These are phyloP conservation scores for Eucalyptus sp. DNA, from an alignment of 345 rosid species.

Conservation along the genomic window DNA sequence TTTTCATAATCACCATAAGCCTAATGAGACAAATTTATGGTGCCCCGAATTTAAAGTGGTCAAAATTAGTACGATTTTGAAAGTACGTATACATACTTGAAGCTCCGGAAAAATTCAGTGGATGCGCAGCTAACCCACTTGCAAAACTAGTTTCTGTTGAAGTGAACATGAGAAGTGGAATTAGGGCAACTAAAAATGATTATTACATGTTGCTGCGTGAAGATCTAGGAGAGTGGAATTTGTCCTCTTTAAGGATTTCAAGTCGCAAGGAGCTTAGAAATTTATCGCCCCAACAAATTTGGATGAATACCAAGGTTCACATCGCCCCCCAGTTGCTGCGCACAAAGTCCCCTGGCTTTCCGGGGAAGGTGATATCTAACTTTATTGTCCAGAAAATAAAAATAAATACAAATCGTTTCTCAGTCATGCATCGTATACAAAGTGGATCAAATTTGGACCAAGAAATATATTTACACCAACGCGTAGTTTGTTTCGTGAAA, in stretches of 20 bases:
- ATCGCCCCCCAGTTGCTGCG: neutral
- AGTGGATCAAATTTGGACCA: neutral
- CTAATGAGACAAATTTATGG: neutral
- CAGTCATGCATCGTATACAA: neutral
- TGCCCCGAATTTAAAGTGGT: neutral
- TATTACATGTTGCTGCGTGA: neutral
- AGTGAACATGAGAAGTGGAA: neutral
- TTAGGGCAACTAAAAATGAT: neutral
- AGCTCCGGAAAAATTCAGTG: neutral
- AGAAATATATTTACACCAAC: neutral
- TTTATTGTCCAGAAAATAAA: neutral
- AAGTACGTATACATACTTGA: neutral
- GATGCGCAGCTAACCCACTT: neutral
- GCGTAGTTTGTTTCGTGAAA: fast-evolving
- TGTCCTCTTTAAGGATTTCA: neutral
- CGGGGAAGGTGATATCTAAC: neutral
- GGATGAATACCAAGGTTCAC: neutral
- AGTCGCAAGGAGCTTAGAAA: neutral
- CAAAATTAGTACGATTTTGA: neutral
- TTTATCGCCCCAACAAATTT: neutral
- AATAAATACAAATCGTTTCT: neutral
- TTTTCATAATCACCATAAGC: neutral
- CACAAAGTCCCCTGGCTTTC: neutral
- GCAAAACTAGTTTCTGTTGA: neutral
- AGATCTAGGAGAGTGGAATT: neutral